Evolutionary conservation across 768 basidiomycete species (phyloP), one percentile per base, ranked within the genome.

Genomic region (Lentinula sp.): DNA sequence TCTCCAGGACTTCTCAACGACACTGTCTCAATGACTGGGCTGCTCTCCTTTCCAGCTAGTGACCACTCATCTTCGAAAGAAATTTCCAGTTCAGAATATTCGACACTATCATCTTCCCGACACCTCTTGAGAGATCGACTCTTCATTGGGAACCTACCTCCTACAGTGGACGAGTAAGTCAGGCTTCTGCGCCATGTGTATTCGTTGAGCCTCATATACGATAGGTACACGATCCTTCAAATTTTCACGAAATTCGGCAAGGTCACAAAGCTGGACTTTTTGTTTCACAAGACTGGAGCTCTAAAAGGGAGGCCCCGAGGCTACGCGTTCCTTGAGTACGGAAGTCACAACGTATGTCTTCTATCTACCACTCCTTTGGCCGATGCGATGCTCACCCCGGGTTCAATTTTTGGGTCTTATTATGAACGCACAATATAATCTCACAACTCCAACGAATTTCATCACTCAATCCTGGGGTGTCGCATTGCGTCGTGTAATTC

Each of bases 241-340:
- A 73, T 95, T 39, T 97, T 97, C 74, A 83, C 89, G 35, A 95
- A 90, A 74, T 95, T 87, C 71, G 97, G 97, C 59, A 94, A 93
- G 73, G 83, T 98, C 62, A 83, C 93, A 21, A 93, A 94, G 65
- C 82, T 98, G 56, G 97, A 99, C 73, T 98, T 87, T 72, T 80
- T 98, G 64, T 98, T 98, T 69, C 95, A 99, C 80, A 98, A 96
- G 74, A 78, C 89, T 0, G 97, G 96, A 0, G 80, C 86, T 11
- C 74, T 87, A 68, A 95, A 88, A 70, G 97, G 97, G 16, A 97
- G 92, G 71, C 95, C 97, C 0, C 80, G 95, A 11, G 96, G 97
- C 5, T 98, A 96, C 72, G 95, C 95, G 0, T 99, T 98, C 66
- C 75, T 99, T 37, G 93, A 98, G 75, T 98, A 87, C 68, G 79